phyloP scores from a whole-genome alignment of 1,284 basidiomycete species.

The Ustilago bromivora region DNA sequence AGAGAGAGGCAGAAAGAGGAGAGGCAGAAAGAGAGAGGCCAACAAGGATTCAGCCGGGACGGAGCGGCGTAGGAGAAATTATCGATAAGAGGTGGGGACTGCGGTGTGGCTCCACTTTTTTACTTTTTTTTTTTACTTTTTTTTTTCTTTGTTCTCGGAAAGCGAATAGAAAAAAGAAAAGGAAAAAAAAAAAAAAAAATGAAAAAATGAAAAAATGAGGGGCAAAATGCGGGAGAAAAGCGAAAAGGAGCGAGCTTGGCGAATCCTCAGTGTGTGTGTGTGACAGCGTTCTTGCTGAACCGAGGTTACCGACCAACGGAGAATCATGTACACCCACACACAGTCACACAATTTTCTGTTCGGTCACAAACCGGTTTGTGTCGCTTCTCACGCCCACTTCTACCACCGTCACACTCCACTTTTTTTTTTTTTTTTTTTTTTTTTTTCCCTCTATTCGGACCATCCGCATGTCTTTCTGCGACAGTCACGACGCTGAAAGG shows the following conservation, averaged over 20 bases:
- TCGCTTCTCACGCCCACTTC: not conserved
- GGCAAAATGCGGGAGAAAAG: constrained; percentile 3
- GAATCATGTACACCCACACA: not conserved
- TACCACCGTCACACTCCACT: not conserved
- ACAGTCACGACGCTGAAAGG: no score
- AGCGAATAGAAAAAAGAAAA: not conserved
- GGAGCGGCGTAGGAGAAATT: constrained; percentile 8
- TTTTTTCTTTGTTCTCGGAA: not conserved
- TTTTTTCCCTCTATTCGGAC: no score
- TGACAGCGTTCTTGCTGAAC: not conserved
- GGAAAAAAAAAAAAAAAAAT: not conserved
- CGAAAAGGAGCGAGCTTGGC: constrained; percentile 1
- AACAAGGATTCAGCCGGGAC: not conserved
- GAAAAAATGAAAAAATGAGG: not conserved
- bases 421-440: no score
- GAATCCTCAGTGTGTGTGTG: not conserved
- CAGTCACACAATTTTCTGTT: not conserved
- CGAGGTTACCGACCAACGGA: not conserved
- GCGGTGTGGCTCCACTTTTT: constrained; percentile 31
- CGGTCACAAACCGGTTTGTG: constrained; percentile 2
- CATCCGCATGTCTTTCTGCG: no score
- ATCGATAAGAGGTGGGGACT: constrained; percentile 49
- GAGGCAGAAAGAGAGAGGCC: not conserved
- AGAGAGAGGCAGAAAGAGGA: not conserved
- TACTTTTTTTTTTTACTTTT: not conserved